Evolutionary conservation across 192 early-diverging fungal genomes (phyloP).

Genomic region (Podila epigama): DNA sequence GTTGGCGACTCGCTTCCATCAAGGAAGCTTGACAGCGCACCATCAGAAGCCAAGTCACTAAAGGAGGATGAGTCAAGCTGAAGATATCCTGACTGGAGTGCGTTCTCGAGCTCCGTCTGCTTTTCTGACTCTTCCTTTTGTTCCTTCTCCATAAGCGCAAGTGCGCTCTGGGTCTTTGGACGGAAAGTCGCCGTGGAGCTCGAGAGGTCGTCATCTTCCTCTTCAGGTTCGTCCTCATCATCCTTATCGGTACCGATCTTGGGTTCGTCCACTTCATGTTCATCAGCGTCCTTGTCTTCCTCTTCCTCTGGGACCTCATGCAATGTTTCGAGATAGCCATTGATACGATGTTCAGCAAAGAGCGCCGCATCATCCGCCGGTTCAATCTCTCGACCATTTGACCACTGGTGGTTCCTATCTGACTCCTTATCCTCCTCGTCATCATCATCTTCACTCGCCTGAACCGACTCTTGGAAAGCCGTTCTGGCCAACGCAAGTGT

Average conservation of each 20-base stretch:
- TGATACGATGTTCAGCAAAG: neutral
- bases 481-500: conserved; percentile 16
- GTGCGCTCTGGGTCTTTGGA: conserved; percentile 13
- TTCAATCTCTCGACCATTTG: neutral
- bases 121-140: neutral
- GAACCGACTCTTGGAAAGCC: conserved; percentile 19
- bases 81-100: neutral
- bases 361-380: neutral
- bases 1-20: neutral
- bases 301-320: neutral
- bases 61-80: conserved; percentile 3
- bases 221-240: neutral
- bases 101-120: neutral
- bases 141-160: conserved; percentile 12
- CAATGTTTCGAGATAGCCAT: neutral
- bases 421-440: neutral
- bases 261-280: conserved; percentile 1
- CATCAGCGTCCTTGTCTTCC: neutral
- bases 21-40: neutral
- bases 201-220: neutral
- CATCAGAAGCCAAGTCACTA: neutral
- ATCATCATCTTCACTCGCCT: neutral
- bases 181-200: conserved; percentile 26
- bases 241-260: conserved; percentile 4
- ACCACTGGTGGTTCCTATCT: neutral